Conservation (phyloP, 768 basidiomycete species). For the Favolaschia claudopus region DNA sequence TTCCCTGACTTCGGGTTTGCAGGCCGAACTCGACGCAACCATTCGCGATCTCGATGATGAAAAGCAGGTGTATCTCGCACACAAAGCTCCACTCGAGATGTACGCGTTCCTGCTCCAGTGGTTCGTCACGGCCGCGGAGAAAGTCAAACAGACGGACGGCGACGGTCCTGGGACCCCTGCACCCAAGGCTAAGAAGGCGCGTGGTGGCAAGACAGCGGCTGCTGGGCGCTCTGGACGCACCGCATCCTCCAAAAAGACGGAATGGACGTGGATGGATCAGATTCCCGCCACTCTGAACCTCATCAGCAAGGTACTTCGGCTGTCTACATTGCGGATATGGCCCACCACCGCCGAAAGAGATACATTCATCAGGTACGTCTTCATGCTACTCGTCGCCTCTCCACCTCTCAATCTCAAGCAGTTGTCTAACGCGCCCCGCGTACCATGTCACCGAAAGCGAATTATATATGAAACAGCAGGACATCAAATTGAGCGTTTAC, state of each 20-base stretch:
- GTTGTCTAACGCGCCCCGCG: constrained; percentile 88
- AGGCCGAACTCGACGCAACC: constrained; percentile 75
- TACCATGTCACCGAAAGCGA: constrained; percentile 90
- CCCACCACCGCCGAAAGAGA: constrained; percentile 87
- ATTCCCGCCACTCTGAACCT: constrained; percentile 73
- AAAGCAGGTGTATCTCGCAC: constrained; percentile 63
- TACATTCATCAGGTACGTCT: constrained; percentile 79
- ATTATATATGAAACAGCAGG: constrained; percentile 81
- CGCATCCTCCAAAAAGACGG: constrained; percentile 51
- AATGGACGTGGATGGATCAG: constrained; percentile 83
- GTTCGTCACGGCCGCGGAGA: constrained; percentile 87
- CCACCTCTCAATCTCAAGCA: constrained; percentile 38
- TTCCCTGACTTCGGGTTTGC: constrained; percentile 80
- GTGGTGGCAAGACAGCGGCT: constrained; percentile 62
- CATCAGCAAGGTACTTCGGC: constrained; percentile 73
- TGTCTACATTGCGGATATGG: constrained; percentile 85
- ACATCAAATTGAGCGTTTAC: constrained; percentile 79
- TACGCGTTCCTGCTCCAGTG: constrained; percentile 93
- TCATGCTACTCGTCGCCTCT: neutral
- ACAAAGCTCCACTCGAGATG: constrained; percentile 84
- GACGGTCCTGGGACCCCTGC: constrained; percentile 54
- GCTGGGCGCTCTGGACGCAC: constrained; percentile 40
- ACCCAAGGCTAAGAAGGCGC: constrained; percentile 61
- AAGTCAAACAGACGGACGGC: constrained; percentile 63
- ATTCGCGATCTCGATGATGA: constrained; percentile 74